Base-by-base conservation (phyloP, 1,284 basidiomycete genomes). In the Afroboletus lepidellus region DNA sequence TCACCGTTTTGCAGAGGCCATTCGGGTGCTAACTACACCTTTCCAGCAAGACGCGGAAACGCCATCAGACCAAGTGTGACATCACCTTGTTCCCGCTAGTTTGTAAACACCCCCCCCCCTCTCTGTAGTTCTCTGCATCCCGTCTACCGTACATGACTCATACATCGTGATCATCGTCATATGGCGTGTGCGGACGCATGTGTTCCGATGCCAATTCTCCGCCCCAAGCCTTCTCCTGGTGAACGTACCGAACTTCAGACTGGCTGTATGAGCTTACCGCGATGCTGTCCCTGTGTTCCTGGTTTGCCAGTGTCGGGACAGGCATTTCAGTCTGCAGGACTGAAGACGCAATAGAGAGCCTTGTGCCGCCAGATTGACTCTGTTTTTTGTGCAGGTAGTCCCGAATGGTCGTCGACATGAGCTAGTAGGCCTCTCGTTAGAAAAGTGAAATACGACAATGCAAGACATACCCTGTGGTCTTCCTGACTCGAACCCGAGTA, bases 401-500 rank as follows among this genome's bases (percentile, higher is more conserved):
- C 29, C 84, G 76, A 51, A 90, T 72, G 4, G 85, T 81, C 6
- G 73, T 80, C 8, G 80, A 78, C 13, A 87, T 79, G 46, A 89
- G 74, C 87, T 90, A 38, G 42, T 51, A 36, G 23, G 21, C 18
- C 5, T 8, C n/a, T 63, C 24, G 16, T 11, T 6, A 33, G 50
- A 34, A 53, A 50, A 48, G 41, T 39, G 34, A 25, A 23, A 25
- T 13, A 30, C 20, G 15, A 29, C 36, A 29, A 37, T 7, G 41
- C 16, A 39, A 47, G 32, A 72, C 84, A 54, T 58, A 90, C 88
- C 57, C 76, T 78, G 62, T 92, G 90, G 64, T 92, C 89, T 53
- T 92, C 89, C 47, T 80, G 75, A 46, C 84, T 86, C 41, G 87
- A 87, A 24, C 89, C 89, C n/a, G 87, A 90, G 68, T 89, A 91